Evolutionary conservation across 2,329 filamentous ascomycete species (phyloP).

Genomic region (Dothistroma septosporum): DNA sequence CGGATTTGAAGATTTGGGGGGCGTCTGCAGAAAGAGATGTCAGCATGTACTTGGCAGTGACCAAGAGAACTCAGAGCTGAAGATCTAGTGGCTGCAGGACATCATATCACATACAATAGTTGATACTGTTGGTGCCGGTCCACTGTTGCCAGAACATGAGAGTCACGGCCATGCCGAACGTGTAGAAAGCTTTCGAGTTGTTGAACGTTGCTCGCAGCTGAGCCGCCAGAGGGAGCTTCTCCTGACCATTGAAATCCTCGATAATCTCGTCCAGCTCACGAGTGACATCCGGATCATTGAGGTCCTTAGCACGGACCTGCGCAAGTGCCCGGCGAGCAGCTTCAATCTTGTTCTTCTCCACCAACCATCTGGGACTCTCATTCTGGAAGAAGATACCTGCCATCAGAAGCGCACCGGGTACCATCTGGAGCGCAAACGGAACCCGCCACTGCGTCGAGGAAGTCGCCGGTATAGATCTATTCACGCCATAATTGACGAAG

Average conservation of each 20-base stretch:
- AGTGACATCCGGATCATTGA: conserved; percentile 36
- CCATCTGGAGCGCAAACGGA: conserved; percentile 51
- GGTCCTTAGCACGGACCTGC: conserved; percentile 35
- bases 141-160: conserved; percentile 45
- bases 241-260: conserved; percentile 43
- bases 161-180: conserved; percentile 40
- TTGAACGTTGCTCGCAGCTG: conserved; percentile 39
- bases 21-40: conserved; percentile 27
- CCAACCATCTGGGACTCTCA: conserved; percentile 53
- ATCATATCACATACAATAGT: no score
- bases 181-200: conserved; percentile 40
- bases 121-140: conserved; percentile 28
- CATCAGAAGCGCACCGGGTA: conserved; percentile 50
- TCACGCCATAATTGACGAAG: conserved; percentile 53
- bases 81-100: no score
- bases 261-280: conserved; percentile 45
- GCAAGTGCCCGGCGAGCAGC: conserved; percentile 44
- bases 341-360: conserved; percentile 47
- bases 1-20: conserved; percentile 43
- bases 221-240: conserved; percentile 38
- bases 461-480: conserved; percentile 40
- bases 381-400: conserved; percentile 50
- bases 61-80: no score
- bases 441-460: conserved; percentile 51
- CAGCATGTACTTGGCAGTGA: no score